Conservation (phyloP, 768 basidiomycete species). For the Cyathus striatus region DNA sequence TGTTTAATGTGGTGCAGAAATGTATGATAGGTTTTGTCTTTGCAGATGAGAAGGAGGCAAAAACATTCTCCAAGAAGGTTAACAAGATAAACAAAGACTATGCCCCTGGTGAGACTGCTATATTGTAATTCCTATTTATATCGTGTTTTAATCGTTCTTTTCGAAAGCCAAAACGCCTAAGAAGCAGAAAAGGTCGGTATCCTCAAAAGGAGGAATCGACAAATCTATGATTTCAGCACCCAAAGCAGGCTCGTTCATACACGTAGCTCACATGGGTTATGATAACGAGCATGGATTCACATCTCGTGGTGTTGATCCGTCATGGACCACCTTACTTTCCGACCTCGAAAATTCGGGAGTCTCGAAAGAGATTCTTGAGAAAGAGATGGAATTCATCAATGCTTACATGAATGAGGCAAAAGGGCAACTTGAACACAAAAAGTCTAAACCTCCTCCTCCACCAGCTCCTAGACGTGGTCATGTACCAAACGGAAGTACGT, state of each 20-base stretch:
- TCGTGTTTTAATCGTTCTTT: constrained; percentile 6
- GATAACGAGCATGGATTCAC: constrained; percentile 84
- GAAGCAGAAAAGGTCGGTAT: constrained; percentile 57
- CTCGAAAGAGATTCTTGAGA: constrained; percentile 57
- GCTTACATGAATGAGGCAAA: constrained; percentile 58
- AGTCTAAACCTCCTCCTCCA: constrained; percentile 39
- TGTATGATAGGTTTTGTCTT: constrained; percentile 93
- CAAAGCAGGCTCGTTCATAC: constrained; percentile 71
- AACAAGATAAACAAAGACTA: constrained; percentile 56
- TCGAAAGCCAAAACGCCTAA: constrained; percentile 42
- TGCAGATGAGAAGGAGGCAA: constrained; percentile 80
- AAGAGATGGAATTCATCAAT: constrained; percentile 88
- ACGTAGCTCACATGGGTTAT: constrained; percentile 95
- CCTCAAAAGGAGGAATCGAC: constrained; percentile 77
- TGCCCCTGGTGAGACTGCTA: constrained; percentile 18
- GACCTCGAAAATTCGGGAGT: constrained; percentile 65
- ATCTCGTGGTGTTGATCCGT: constrained; percentile 82
- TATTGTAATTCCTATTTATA: not conserved
- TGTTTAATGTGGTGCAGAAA: too few relatives aligned
- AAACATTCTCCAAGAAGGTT: constrained; percentile 82
- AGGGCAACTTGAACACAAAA: constrained; percentile 29
- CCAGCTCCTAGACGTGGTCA: constrained; percentile 46
- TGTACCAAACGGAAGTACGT: constrained; percentile 26
- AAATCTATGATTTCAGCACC: constrained; percentile 91
- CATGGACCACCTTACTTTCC: constrained; percentile 74